Evolutionary conservation across 208 protist genomes (phyloP).

Genomic region (Trypanosoma theileri): DNA sequence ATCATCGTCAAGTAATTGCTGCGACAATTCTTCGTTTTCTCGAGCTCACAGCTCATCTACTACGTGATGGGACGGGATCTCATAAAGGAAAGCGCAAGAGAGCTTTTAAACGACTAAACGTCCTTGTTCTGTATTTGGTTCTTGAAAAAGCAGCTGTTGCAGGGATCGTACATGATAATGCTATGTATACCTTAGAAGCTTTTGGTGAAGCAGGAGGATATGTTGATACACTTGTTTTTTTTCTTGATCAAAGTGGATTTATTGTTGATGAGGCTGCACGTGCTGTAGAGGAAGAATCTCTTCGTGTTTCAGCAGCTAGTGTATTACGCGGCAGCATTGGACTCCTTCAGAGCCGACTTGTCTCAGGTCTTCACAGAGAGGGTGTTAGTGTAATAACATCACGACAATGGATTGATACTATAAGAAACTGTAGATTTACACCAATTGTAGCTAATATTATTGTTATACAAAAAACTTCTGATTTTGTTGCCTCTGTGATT

Average conservation of each 20-base stretch:
- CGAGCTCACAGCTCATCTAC: slow-evolving; percentile 43
- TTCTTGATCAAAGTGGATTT: slow-evolving; percentile 43
- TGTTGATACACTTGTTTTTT: slow-evolving; percentile 47
- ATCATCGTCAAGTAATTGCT: slow-evolving; percentile 74
- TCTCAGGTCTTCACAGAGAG: not conserved
- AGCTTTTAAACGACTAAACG: slow-evolving; percentile 23
- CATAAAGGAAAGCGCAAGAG: slow-evolving; percentile 11
- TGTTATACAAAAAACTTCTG: slow-evolving; percentile 42
- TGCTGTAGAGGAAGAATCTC: slow-evolving; percentile 56
- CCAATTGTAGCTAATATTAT: slow-evolving; percentile 1
- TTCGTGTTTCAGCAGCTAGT: slow-evolving; percentile 59
- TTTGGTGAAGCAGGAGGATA: slow-evolving; percentile 42
- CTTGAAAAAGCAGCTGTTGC: slow-evolving; percentile 79
- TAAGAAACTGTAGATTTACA: slow-evolving; percentile 2
- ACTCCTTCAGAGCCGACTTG: slow-evolving; percentile 17
- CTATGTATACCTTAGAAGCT: slow-evolving; percentile 47
- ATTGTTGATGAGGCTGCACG: slow-evolving; percentile 80
- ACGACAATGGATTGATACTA: slow-evolving; percentile 41
- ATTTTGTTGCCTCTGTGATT: slow-evolving; percentile 70
- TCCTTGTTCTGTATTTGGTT: slow-evolving; percentile 81
- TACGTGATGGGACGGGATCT: slow-evolving; percentile 3
- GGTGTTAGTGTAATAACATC: not conserved
- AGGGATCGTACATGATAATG: slow-evolving; percentile 57
- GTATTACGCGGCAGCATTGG: slow-evolving; percentile 67
- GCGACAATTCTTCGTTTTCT: slow-evolving; percentile 71